Percentiles rank a stretch among this genome's conserved stretches.
phyloP scores from a whole-genome alignment of 371 early-diverging fungal genomes.

The Syncephalastrum monosporum region DNA sequence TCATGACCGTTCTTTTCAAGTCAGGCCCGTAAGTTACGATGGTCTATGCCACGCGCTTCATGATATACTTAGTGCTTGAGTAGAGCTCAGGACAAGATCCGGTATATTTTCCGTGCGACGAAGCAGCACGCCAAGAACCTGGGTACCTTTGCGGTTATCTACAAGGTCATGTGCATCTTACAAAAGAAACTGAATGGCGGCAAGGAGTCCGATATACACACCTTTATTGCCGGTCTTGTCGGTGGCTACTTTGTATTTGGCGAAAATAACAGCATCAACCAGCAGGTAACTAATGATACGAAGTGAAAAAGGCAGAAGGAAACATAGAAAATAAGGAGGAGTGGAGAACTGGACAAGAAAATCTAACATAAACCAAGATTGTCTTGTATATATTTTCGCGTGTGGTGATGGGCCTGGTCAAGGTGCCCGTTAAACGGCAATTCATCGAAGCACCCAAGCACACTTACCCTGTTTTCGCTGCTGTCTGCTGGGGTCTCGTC shows the following conservation, averaged over 20 bases:
- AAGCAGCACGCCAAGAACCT: slow-evolving; percentile 88
- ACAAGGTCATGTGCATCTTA: slow-evolving; percentile 86
- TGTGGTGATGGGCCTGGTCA: slow-evolving; percentile 83
- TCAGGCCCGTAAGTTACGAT: slow-evolving; percentile 72
- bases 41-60: not conserved
- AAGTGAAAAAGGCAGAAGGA: not conserved
- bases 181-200: slow-evolving; percentile 64
- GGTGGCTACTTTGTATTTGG: slow-evolving; percentile 97
- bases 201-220: slow-evolving; percentile 75
- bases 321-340: not conserved
- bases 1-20: slow-evolving; percentile 96
- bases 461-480: slow-evolving; percentile 90
- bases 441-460: slow-evolving; percentile 73
- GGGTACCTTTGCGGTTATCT: slow-evolving; percentile 90
- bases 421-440: slow-evolving; percentile 72
- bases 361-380: slow-evolving; percentile 59
- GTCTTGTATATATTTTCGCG: slow-evolving; percentile 93
- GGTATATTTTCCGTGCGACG: slow-evolving; percentile 83
- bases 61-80: not conserved
- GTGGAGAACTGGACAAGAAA: not conserved
- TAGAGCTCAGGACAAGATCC: slow-evolving; percentile 68
- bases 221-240: slow-evolving; percentile 91
- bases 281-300: slow-evolving; percentile 71
- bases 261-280: slow-evolving; percentile 91
- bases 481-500: slow-evolving; percentile 94